These are phyloP conservation scores for Puccinia hordei DNA, from an alignment of 1,284 basidiomycete genomes.

Conservation along the genomic window DNA sequence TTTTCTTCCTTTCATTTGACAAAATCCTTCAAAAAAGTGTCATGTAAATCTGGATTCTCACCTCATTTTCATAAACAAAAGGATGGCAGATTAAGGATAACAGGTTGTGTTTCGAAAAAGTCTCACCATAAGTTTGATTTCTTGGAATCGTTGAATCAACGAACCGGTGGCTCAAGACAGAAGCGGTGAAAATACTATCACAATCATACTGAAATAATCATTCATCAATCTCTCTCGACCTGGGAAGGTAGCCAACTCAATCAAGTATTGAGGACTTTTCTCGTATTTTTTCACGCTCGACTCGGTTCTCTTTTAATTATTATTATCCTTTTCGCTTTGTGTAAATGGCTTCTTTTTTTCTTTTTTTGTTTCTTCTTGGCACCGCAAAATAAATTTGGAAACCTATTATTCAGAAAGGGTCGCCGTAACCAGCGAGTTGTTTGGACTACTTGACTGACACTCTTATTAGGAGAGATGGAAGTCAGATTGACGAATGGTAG, in stretches of 20 bases:
- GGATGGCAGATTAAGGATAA: conserved; percentile 2
- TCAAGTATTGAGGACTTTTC: too few species aligned
- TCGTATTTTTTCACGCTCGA: too few species aligned
- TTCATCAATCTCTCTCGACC: too few species aligned
- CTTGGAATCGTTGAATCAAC: neutral
- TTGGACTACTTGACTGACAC: too few species aligned
- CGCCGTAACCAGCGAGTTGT: too few species aligned
- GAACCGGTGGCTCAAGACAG: neutral
- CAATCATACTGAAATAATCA: too few species aligned
- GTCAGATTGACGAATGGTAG: too few species aligned
- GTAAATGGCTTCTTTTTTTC: neutral
- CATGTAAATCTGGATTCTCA: conserved; percentile 10
- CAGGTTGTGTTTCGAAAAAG: conserved; percentile 1
- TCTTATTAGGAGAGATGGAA: too few species aligned
- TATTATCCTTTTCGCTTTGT: neutral
- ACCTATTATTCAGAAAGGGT: too few species aligned
- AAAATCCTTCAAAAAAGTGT: neutral
- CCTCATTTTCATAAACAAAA: conserved; percentile 9
- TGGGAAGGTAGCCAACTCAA: too few species aligned
- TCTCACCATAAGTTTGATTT: conserved; percentile 19
- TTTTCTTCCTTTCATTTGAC: neutral
- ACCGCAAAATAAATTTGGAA: too few species aligned
- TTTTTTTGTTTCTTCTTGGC: neutral
- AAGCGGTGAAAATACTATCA: neutral
- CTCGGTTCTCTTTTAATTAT: too few species aligned